Conservation (phyloP, 305 asterid species). For the Fraxinus dipetala region DNA sequence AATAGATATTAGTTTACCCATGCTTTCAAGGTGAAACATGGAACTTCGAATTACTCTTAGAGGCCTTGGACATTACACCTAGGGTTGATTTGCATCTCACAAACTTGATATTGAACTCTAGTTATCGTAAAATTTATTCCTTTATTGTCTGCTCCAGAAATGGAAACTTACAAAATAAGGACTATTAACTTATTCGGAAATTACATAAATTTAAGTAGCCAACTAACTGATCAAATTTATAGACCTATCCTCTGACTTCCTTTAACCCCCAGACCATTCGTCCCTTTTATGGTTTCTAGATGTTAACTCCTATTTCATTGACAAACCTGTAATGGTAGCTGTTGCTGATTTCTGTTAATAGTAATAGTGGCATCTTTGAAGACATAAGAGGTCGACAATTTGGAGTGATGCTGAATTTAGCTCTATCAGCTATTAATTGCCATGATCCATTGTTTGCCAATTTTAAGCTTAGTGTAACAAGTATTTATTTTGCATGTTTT, state of each 20-base stretch:
- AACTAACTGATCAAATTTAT: not conserved
- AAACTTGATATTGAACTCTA: not conserved
- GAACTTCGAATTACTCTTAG: not conserved
- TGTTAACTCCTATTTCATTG: not conserved
- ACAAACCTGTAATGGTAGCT: not conserved
- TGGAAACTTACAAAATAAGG: not conserved
- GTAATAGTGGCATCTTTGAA: not conserved
- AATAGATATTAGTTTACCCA: not conserved
- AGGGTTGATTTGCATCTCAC: not conserved
- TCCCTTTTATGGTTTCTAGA: not conserved
- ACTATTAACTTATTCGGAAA: not conserved
- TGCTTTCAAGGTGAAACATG: not conserved
- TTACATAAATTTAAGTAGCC: not conserved
- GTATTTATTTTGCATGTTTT: not conserved
- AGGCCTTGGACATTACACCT: not conserved
- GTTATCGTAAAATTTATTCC: not conserved
- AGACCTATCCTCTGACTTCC: not conserved
- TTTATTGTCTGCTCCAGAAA: not conserved
- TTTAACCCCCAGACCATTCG: not conserved
- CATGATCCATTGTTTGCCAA: slow-evolving; percentile 11
- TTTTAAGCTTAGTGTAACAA: slow-evolving; percentile 6
- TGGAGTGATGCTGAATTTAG: not conserved
- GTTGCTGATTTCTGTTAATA: not conserved
- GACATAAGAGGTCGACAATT: not conserved
- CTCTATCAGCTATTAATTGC: slow-evolving; percentile 1